Percentiles rank a stretch among this genome's conserved stretches.
Conservation (phyloP, 2,329 filamentous ascomycete species). For the Dothidotthia symphoricarpi region DNA sequence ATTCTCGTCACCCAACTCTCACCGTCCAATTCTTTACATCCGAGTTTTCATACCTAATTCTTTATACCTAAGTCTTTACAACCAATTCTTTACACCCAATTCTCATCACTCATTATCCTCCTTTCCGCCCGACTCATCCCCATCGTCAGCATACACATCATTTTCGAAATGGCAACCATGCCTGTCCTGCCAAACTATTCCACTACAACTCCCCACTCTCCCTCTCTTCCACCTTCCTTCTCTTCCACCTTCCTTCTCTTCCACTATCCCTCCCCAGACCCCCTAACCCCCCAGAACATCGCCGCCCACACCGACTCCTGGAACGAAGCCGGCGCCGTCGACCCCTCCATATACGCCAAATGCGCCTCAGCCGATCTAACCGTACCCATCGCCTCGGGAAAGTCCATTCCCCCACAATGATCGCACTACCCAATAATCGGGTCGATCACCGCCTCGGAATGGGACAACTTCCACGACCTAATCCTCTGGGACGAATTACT, state of each 20-base stretch:
- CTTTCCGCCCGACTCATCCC: no score
- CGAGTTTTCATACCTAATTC: no score
- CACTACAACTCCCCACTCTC: no score
- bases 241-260: background rate
- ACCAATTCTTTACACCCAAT: no score
- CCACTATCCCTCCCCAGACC: background rate
- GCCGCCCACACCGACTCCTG: constrained; percentile 28
- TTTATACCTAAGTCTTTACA: no score
- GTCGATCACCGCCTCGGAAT: constrained; percentile 43
- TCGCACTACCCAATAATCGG: constrained; percentile 49
- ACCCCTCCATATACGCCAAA: constrained; percentile 23
- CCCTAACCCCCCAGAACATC: constrained; percentile 22
- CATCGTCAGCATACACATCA: no score
- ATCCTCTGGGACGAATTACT: constrained; percentile 39
- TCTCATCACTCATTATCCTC: no score
- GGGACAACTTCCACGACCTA: constrained; percentile 42
- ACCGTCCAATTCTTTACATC: no score
- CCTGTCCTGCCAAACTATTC: no score
- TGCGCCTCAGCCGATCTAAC: constrained; percentile 31
- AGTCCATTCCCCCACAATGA: constrained; percentile 28
- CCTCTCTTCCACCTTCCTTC: background rate
- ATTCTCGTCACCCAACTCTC: no score
- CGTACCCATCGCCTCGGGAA: constrained; percentile 34
- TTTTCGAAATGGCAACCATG: no score
- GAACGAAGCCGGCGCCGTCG: constrained; percentile 27